A percentile compares a stretch with the other conserved stretches of the same genome.
Conservation (phyloP, 1,284 basidiomycete species). For the Microstroma glucosiphilum region DNA sequence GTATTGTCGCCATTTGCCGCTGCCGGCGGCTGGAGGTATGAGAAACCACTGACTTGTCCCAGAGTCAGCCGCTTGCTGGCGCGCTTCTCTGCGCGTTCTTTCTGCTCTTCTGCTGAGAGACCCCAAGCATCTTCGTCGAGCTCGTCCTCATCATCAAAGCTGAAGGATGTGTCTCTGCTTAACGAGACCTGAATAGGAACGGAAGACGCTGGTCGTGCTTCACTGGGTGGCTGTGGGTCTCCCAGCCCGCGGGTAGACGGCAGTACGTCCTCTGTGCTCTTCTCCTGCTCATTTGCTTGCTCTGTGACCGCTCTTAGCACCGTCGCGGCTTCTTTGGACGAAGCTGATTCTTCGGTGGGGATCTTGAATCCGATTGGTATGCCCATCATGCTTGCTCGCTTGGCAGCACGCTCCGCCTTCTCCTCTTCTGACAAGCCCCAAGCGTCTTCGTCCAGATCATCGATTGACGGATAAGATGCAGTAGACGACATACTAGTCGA, state of each 20-base stretch:
- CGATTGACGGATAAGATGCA: not conserved
- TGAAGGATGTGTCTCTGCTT: too few relatives aligned
- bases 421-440: conserved; percentile 34
- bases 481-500: not conserved
- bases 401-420: conserved; percentile 12
- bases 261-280: not conserved
- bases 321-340: not conserved
- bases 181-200: too few relatives aligned
- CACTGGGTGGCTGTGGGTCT: too few relatives aligned
- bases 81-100: conserved; percentile 4
- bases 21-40: not conserved
- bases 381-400: conserved; percentile 12
- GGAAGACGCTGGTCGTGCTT: too few relatives aligned
- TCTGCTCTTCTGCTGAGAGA: conserved; percentile 14
- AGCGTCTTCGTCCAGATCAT: conserved; percentile 22
- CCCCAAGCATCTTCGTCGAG: conserved; percentile 26
- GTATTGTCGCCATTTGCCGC: not conserved
- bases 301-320: not conserved
- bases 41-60: not conserved
- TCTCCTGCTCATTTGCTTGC: not conserved
- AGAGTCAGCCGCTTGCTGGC: not conserved
- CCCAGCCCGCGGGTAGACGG: too few relatives aligned
- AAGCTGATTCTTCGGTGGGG: not conserved
- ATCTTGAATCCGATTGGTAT: not conserved
- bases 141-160: conserved; percentile 8